Percentiles rank a stretch among this genome's conserved stretches.
These are phyloP conservation scores for Falciphora oryzae DNA, from an alignment of 2,329 filamentous ascomycete genomes.

Conservation along the genomic window DNA sequence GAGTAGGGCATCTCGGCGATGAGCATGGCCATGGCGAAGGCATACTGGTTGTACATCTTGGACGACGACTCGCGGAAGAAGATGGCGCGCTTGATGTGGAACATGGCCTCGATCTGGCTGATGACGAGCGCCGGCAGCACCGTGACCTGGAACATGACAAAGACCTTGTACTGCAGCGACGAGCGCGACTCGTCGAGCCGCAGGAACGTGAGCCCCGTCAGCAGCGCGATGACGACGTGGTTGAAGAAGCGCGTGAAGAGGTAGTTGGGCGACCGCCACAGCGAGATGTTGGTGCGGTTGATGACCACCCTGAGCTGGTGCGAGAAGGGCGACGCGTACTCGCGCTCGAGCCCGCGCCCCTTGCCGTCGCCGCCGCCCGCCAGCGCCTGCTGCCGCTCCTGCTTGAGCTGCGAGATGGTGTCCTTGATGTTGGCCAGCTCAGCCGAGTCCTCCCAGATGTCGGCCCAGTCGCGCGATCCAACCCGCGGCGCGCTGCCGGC, in stretches of 20 bases:
- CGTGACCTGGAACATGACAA: conserved; percentile 85
- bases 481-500: conserved; percentile 67
- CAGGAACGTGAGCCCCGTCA: conserved; percentile 75
- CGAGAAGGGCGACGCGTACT: conserved; percentile 74
- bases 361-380: conserved; percentile 37
- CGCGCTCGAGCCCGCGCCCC: conserved; percentile 50
- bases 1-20: conserved; percentile 81
- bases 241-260: conserved; percentile 84
- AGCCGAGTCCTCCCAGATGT: conserved; percentile 69
- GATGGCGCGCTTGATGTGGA: conserved; percentile 70
- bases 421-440: conserved; percentile 63
- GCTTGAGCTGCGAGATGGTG: conserved; percentile 62
- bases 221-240: conserved; percentile 69
- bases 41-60: conserved; percentile 79
- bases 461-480: conserved; percentile 71
- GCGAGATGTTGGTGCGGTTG: conserved; percentile 67
- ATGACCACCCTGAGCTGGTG: conserved; percentile 76
- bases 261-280: conserved; percentile 85
- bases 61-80: conserved; percentile 81
- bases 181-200: conserved; percentile 69
- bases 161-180: conserved; percentile 78
- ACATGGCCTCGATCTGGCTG: conserved; percentile 78
- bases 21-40: conserved; percentile 74
- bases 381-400: conserved; percentile 41
- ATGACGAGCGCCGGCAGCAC: conserved; percentile 80